Evolutionary conservation across 2,329 filamentous ascomycete genomes (phyloP), one percentile per base, ranked within the genome.

Genomic region (Ophiosphaerella korrae): DNA sequence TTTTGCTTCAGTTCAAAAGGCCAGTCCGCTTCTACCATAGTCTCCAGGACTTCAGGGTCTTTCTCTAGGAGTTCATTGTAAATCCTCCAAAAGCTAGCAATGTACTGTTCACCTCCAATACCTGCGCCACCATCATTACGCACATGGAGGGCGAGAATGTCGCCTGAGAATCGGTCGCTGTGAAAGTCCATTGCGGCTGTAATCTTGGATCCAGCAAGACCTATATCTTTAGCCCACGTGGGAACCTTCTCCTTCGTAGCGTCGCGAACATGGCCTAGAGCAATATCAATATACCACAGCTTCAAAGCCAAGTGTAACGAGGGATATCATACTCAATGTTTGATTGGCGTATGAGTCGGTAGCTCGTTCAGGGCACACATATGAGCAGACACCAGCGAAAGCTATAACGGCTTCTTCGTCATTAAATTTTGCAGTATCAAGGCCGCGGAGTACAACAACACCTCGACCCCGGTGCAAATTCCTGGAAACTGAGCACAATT

Each of bases 341-440:
- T 74, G 71, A 26, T 73, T 73, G 37, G 71, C 71, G 47, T 71
- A 73, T 5, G 68, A 68, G 50, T 74, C 71, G 3, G 71, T 73
- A 8, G 70, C 71, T 41, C 71, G 63, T 29, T 62, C 47, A 11
- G 64, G 51, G 42, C 63, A 66, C 18, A 71, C 62, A 45, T 73
- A 63, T 2, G 70, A 63, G 40, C 57, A 68, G 23, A 73, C 38
- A 11, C 71, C 71, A 7, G 55, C 68, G 41, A 72, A 73, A 6
- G 70, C 70, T 45, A 74, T 67, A 13, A 71, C 62, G n/a, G 67
- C 64, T 46, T 74, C 70, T 44, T 73, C 67, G 41, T 72, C 70
- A 37, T 72, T 73, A 49, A 74, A 63, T 5, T 60, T 57, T n/a
- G 66, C 67, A 8, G 53, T 46, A 38, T 71, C 55, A 14, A 74